Evolutionary conservation across 75 land plant genomes (phyloP).

Genomic region (Cryptomeria japonica): DNA sequence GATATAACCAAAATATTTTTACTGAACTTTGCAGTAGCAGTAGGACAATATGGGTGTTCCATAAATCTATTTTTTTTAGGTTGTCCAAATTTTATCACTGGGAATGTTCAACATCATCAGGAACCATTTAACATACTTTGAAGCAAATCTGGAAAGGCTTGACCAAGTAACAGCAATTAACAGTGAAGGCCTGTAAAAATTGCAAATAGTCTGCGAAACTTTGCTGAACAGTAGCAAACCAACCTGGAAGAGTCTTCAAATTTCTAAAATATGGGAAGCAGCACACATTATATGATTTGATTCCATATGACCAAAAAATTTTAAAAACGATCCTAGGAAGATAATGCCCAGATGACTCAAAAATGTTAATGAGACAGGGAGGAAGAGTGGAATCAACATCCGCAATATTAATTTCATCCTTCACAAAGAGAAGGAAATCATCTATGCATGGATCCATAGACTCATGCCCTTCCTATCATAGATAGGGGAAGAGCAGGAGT

Average conservation of each 20-base stretch:
- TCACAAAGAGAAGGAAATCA: background rate
- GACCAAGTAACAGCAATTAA: background rate
- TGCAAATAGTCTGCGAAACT: background rate
- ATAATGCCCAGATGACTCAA: background rate
- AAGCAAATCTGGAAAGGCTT: background rate
- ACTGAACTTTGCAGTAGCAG: background rate
- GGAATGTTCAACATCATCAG: background rate
- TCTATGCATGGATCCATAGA: background rate
- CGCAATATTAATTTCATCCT: background rate
- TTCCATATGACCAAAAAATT: background rate
- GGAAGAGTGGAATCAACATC: background rate
- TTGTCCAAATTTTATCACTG: background rate
- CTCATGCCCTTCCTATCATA: background rate
- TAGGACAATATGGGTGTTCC: background rate
- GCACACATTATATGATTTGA: background rate
- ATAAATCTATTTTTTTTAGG: background rate
- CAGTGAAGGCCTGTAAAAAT: background rate
- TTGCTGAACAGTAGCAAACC: background rate
- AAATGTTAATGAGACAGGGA: background rate
- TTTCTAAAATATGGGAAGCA: background rate
- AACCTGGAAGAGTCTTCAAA: background rate
- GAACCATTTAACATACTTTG: background rate
- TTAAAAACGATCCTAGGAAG: background rate
- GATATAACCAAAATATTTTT: background rate
- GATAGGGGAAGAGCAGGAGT: background rate